Conservation (phyloP, 345 rosid genomes). For the Boechera divaricarpa region DNA sequence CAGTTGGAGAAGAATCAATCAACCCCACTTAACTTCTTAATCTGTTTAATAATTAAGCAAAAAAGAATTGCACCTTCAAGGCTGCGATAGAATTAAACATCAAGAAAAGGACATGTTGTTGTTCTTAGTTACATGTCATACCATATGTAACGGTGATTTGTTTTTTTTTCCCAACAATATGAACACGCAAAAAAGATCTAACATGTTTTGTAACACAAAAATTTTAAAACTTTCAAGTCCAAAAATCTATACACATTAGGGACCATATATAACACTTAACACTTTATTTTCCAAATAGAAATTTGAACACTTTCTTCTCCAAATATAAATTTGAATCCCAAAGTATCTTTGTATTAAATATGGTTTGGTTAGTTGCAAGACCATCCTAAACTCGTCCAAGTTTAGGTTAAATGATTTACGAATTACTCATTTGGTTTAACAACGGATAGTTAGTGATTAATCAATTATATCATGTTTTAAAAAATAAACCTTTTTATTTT, state of each 20-base stretch:
- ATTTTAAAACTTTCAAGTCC: not conserved
- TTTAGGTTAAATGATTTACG: too few relatives aligned
- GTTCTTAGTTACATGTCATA: conserved; percentile 11
- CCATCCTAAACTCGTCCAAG: not conserved
- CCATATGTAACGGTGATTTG: not conserved
- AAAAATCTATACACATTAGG: conserved; percentile 6
- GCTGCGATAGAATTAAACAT: not conserved
- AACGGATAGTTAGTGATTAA: not conserved
- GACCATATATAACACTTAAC: not conserved
- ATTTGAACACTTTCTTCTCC: too few relatives aligned
- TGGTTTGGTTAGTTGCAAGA: not conserved
- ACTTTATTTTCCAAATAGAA: too few relatives aligned
- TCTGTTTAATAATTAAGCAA: not conserved
- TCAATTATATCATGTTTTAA: too few relatives aligned
- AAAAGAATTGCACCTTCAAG: not conserved
- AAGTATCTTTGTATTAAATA: not conserved
- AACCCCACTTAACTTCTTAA: not conserved
- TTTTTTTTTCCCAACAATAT: not conserved
- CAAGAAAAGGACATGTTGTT: conserved; percentile 21
- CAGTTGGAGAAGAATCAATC: too few relatives aligned
- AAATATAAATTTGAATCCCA: not conserved
- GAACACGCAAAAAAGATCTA: conserved; percentile 5
- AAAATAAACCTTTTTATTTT: too few relatives aligned
- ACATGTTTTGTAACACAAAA: conserved; percentile 14
- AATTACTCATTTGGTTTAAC: not conserved